A percentile compares a stretch with the other conserved stretches of the same genome.
phyloP scores from a whole-genome alignment of 306 rosid genomes.

The Quercus variabilis region DNA sequence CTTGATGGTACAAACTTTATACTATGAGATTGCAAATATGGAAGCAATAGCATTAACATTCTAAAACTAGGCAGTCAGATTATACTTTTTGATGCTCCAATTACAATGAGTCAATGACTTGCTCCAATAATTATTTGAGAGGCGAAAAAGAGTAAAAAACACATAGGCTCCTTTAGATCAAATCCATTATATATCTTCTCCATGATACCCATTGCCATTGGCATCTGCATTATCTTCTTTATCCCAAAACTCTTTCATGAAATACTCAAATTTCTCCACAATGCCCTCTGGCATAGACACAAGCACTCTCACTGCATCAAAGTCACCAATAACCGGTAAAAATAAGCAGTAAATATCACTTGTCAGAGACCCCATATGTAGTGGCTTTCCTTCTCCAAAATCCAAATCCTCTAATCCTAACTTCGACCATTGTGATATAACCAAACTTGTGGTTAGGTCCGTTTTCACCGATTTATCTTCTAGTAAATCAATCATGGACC shows the following conservation, averaged over 20 bases:
- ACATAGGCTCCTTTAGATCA: not conserved
- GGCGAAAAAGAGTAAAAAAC: not conserved
- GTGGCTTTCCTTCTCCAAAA: constrained; percentile 72
- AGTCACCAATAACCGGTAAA: constrained; percentile 60
- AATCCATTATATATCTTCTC: constrained; percentile 17
- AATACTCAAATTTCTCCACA: constrained; percentile 40
- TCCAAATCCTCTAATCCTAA: constrained; percentile 77
- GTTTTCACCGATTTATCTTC: constrained; percentile 58
- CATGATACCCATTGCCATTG: constrained; percentile 31
- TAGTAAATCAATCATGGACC: constrained; percentile 63
- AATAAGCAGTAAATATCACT: constrained; percentile 82
- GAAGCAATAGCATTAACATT: not conserved
- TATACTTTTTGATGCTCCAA: not conserved
- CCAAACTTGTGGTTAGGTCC: constrained; percentile 58
- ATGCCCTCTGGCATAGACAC: constrained; percentile 68
- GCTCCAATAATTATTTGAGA: not conserved
- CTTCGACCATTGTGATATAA: constrained; percentile 86
- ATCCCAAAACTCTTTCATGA: constrained; percentile 38
- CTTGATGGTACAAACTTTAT: not conserved
- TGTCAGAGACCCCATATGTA: constrained; percentile 68
- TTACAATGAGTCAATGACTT: not conserved
- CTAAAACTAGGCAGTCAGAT: not conserved
- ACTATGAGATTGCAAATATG: not conserved
- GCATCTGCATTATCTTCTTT: constrained; percentile 13
- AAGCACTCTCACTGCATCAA: constrained; percentile 52